Conservation (phyloP, 371 early-diverging fungal genomes). For the Rhizopus microsporus region DNA sequence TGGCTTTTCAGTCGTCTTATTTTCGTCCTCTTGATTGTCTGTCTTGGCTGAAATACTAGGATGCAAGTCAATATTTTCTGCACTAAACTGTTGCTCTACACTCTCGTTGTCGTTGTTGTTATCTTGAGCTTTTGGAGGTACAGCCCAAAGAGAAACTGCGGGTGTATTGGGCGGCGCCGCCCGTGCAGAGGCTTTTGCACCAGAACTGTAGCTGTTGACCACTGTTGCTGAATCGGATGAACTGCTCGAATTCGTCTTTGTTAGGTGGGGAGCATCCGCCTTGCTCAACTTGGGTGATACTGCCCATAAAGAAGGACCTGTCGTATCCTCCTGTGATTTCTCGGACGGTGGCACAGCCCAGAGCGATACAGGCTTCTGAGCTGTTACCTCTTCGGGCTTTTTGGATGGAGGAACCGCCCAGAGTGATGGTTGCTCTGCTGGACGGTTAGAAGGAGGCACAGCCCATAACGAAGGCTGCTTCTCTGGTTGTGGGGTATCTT, state of each 20-base stretch:
- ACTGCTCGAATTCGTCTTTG: slow-evolving; percentile 6
- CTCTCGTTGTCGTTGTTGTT: neutral
- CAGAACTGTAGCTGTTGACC: neutral
- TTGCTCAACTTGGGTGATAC: neutral
- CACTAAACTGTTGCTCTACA: slow-evolving; percentile 14
- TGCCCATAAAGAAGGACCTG: slow-evolving; percentile 5
- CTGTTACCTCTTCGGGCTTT: neutral
- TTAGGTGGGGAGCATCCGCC: neutral
- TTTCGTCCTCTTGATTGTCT: neutral
- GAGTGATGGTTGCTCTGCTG: neutral
- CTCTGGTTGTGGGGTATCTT: slow-evolving; percentile 11
- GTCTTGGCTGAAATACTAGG: slow-evolving; percentile 27
- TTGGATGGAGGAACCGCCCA: slow-evolving; percentile 7
- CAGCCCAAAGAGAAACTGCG: slow-evolving; percentile 28
- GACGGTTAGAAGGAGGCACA: slow-evolving; percentile 1
- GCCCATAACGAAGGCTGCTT: slow-evolving; percentile 9
- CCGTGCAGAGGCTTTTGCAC: slow-evolving; percentile 13
- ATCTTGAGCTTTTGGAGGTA: slow-evolving; percentile 10
- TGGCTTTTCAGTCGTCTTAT: neutral
- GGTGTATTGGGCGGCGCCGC: slow-evolving; percentile 27
- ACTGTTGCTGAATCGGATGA: neutral
- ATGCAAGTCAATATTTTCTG: slow-evolving; percentile 25
- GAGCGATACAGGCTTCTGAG: slow-evolving; percentile 1
- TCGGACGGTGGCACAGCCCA: slow-evolving; percentile 8
- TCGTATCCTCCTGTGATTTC: neutral